A percentile compares a stretch with the other conserved stretches of the same genome.
These are phyloP conservation scores for Dioscorea alata DNA, from an alignment of 106 monocot species.

Conservation along the genomic window DNA sequence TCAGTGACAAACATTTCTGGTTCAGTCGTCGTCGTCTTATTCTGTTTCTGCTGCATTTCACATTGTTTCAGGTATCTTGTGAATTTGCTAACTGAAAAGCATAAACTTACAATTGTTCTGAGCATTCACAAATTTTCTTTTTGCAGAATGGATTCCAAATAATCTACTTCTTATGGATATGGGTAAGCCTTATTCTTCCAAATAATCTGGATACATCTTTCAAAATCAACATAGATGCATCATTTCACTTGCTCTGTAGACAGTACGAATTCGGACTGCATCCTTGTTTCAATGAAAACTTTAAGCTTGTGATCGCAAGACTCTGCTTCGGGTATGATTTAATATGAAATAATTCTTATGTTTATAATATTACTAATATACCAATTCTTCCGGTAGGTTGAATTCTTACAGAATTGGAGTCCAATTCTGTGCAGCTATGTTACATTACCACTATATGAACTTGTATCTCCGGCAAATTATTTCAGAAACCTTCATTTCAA, in stretches of 20 bases:
- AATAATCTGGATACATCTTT: neutral
- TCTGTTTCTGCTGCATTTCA: conserved; percentile 63
- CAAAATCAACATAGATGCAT: neutral
- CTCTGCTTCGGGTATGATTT: conserved; percentile 59
- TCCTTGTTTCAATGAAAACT: conserved; percentile 67
- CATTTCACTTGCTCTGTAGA: neutral
- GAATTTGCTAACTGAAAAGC: no score
- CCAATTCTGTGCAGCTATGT: conserved; percentile 72
- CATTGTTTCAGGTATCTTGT: conserved; percentile 63
- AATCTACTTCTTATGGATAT: conserved; percentile 78
- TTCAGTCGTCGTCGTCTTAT: conserved; percentile 43
- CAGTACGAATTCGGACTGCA: conserved; percentile 78
- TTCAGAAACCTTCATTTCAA: neutral
- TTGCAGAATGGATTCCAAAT: conserved; percentile 91
- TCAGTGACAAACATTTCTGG: conserved; percentile 73
- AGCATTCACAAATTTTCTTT: neutral
- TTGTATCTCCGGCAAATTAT: conserved; percentile 60
- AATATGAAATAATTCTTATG: neutral
- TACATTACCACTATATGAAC: conserved; percentile 79
- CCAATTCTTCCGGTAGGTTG: neutral
- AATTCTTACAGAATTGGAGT: conserved; percentile 35
- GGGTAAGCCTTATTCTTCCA: conserved; percentile 40
- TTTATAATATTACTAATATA: neutral
- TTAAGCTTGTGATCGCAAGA: conserved; percentile 27
- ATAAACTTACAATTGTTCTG: no score